Evolutionary conservation across 1,139 yeast genomes (phyloP).

Genomic region (Meyerozyma sp.): DNA sequence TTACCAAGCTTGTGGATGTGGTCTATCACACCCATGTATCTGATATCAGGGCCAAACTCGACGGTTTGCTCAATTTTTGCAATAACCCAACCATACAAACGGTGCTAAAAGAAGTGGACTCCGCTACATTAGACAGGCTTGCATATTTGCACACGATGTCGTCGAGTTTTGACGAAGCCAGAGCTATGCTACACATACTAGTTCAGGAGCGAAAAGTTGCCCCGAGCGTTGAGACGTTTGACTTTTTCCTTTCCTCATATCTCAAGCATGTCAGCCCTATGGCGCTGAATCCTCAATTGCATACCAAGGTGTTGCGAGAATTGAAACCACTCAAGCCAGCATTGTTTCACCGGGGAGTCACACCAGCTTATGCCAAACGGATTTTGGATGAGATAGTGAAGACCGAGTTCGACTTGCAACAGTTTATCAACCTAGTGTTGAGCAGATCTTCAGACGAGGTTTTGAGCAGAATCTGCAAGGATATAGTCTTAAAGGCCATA

Average conservation of each 20-base stretch:
- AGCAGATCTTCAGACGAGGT: slow-evolving; percentile 7
- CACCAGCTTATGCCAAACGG: slow-evolving; percentile 14
- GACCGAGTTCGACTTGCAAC: slow-evolving; percentile 25
- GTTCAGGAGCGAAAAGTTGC: slow-evolving; percentile 13
- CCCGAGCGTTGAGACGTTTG: slow-evolving; percentile 24
- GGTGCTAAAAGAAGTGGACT: slow-evolving; percentile 15
- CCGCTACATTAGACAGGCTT: slow-evolving; percentile 21
- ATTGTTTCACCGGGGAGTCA: slow-evolving; percentile 20
- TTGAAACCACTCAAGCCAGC: slow-evolving; percentile 26
- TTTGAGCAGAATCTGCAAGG: slow-evolving; percentile 5
- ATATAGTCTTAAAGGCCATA: background rate
- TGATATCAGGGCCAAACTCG: slow-evolving; percentile 6
- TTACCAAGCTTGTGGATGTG: slow-evolving; percentile 7
- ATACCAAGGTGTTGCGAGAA: slow-evolving; percentile 15
- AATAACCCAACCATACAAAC: slow-evolving; percentile 3
- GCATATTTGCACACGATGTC: slow-evolving; percentile 19
- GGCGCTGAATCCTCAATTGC: slow-evolving; percentile 4
- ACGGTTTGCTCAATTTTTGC: background rate
- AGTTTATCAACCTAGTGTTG: slow-evolving; percentile 20
- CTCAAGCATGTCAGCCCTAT: background rate
- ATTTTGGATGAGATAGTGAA: slow-evolving; percentile 19
- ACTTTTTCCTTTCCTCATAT: slow-evolving; percentile 11
- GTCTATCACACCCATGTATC: slow-evolving; percentile 9
- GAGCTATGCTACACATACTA: slow-evolving; percentile 14
- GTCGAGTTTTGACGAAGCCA: slow-evolving; percentile 15